These are phyloP conservation scores for Cyanophora paradoxa DNA, from an alignment of 78 protist genomes.

Conservation along the genomic window DNA sequence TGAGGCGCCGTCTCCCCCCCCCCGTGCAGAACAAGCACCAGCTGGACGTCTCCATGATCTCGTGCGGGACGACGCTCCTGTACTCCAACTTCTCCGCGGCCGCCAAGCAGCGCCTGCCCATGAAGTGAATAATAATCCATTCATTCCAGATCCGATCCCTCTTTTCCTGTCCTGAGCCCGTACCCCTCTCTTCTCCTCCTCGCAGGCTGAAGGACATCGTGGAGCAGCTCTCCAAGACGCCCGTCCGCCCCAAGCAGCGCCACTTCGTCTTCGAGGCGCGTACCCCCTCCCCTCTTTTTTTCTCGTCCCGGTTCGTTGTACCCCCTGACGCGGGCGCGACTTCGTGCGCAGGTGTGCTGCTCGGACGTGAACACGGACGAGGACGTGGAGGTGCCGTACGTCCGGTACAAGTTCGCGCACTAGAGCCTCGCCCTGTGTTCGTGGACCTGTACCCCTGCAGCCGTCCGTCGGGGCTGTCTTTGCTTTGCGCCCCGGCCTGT, in stretches of 20 bases:
- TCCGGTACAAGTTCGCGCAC: slow-evolving; percentile 20
- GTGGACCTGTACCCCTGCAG: too few relatives aligned
- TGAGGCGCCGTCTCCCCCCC: background rate
- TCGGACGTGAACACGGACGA: slow-evolving; percentile 20
- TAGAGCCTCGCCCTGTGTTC: too few relatives aligned
- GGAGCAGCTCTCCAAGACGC: background rate
- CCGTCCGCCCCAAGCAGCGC: slow-evolving; percentile 13
- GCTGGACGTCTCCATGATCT: slow-evolving; percentile 30
- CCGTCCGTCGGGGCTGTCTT: too few relatives aligned
- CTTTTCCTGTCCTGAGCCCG: background rate
- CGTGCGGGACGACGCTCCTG: slow-evolving; percentile 30
- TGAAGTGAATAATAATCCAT: background rate
- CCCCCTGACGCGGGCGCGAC: background rate
- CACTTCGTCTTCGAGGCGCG: slow-evolving; percentile 9
- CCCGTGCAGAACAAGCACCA: background rate
- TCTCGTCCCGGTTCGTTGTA: background rate
- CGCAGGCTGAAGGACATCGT: slow-evolving; percentile 14
- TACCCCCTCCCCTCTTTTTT: background rate
- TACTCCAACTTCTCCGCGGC: slow-evolving; percentile 25
- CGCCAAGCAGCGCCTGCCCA: slow-evolving; percentile 13
- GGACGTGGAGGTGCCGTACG: slow-evolving; percentile 36
- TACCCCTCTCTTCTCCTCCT: background rate
- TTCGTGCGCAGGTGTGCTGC: slow-evolving; percentile 22
- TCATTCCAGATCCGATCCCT: background rate
- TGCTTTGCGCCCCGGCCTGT: too few relatives aligned